Conservation (phyloP, 495 filamentous ascomycete genomes). For the Talaromyces ruber region DNA sequence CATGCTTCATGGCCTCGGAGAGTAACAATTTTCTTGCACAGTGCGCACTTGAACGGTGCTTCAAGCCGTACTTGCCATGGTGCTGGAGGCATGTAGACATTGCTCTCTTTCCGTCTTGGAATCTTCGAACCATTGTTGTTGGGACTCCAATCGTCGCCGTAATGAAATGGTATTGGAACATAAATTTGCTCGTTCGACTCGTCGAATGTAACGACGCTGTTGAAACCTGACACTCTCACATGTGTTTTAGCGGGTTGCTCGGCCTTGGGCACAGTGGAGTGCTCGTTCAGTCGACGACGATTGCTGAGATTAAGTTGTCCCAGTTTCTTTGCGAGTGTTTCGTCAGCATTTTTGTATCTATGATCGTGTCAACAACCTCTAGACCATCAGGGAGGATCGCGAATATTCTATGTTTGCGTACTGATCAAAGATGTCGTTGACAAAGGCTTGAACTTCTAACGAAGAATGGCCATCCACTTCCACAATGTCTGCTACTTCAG, state of each 20-base stretch:
- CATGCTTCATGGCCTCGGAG: constrained; percentile 1
- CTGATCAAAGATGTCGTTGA: background rate
- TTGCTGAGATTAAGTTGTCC: background rate
- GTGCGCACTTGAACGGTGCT: background rate
- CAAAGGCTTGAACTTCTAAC: background rate
- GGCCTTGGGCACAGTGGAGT: background rate
- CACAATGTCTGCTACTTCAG: background rate
- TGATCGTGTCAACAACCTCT: background rate
- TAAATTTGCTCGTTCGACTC: background rate
- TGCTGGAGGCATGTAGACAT: background rate
- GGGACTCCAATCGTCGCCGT: background rate
- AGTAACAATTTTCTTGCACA: constrained; percentile 2
- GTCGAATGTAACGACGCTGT: background rate
- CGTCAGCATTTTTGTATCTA: background rate
- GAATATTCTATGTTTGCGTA: background rate
- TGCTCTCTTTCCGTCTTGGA: background rate
- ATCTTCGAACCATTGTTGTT: background rate
- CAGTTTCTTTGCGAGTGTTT: background rate
- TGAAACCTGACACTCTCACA: background rate
- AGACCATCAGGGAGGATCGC: background rate
- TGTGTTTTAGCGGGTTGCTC: background rate
- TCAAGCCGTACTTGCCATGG: background rate
- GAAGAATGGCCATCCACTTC: background rate
- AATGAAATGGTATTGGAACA: background rate
- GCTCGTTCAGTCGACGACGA: background rate